Evolutionary conservation across 1,284 basidiomycete species (phyloP).

Genomic region (Leucoagaricus sp.): DNA sequence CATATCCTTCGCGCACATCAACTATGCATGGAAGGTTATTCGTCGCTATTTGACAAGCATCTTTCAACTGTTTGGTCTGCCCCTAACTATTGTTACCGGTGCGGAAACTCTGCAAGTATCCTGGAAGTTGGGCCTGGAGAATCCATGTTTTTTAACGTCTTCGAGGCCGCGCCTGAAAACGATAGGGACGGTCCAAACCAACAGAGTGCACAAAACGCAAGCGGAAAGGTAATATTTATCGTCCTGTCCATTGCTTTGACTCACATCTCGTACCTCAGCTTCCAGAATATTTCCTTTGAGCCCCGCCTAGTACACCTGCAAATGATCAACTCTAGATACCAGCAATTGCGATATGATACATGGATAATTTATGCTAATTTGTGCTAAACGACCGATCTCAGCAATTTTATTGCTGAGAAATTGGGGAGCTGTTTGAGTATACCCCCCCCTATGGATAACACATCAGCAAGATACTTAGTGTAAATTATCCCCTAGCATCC

Average conservation of each 20-base stretch:
- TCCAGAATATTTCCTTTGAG: conserved; percentile 71
- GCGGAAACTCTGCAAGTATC: conserved; percentile 97
- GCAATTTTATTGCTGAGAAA: background rate
- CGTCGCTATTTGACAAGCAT: conserved; percentile 92
- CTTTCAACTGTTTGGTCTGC: conserved; percentile 99
- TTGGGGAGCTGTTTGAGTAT: too few species aligned
- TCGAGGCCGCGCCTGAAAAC: conserved; percentile 98
- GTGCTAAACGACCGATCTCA: background rate
- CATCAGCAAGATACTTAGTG: too few species aligned
- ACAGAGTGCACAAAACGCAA: conserved; percentile 67
- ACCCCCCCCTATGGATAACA: too few species aligned
- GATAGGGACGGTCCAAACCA: conserved; percentile 82
- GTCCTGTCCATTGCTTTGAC: conserved; percentile 14
- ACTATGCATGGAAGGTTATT: conserved; percentile 99
- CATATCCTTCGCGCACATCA: conserved; percentile 99
- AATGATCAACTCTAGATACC: conserved; percentile 11
- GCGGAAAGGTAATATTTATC: conserved; percentile 57
- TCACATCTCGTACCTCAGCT: conserved; percentile 38
- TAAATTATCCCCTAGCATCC: too few species aligned
- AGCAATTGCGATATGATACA: conserved; percentile 17
- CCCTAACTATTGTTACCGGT: conserved; percentile 98
- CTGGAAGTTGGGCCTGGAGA: conserved; percentile 94
- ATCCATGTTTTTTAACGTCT: conserved; percentile 94
- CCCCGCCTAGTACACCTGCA: background rate
- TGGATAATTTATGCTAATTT: conserved; percentile 6